Evolutionary conservation across 768 basidiomycete species (phyloP), one percentile per base, ranked within the genome.

Genomic region (Boletus barrowsii): DNA sequence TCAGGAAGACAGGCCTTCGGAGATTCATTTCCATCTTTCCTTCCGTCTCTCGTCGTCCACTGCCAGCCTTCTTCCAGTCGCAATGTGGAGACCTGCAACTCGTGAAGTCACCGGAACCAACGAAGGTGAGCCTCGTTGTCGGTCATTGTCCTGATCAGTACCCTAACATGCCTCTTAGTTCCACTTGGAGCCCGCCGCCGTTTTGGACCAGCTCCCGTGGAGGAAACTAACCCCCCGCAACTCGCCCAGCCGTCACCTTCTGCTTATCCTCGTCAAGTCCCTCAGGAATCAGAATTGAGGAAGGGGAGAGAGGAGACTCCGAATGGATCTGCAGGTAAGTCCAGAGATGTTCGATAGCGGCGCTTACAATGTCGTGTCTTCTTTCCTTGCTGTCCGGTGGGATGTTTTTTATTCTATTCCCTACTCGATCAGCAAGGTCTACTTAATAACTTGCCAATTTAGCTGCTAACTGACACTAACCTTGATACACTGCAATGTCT

Each of bases 101-200:
- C 85, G 85, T 62, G 87, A 92, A 73, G 88, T 94, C 29, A 90
- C 90, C 37, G 94, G 93, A 53, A 95, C 93, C 20, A 97, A 97
- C 63, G 93, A 96, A 42, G 88, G 93, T 90, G 37, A 63, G 83
- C 73, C 32, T 42, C n/a, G n/a, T 43, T 18, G 0, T 50, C 39
- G 37, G 40, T 53, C 48, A 17, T 35, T 42, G 37, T 42, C 58
- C 40, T 54, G 55, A 47, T 40, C n/a, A 18, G 18, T 32, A 41
- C 56, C 55, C 33, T 58, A n/a, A 66, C 56, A 54, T 63, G 11
- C 49, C 51, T 43, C 60, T 59, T 58, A 86, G 87, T 84, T 62
- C 94, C 94, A 1, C 82, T 97, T 54, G 92, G 90, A 47, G 81
- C 84, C 63, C 87, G 90, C 66, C 89, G 94, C 67, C 87, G 94